Base-by-base conservation (phyloP, 768 basidiomycete species). In the Russula lepida region DNA sequence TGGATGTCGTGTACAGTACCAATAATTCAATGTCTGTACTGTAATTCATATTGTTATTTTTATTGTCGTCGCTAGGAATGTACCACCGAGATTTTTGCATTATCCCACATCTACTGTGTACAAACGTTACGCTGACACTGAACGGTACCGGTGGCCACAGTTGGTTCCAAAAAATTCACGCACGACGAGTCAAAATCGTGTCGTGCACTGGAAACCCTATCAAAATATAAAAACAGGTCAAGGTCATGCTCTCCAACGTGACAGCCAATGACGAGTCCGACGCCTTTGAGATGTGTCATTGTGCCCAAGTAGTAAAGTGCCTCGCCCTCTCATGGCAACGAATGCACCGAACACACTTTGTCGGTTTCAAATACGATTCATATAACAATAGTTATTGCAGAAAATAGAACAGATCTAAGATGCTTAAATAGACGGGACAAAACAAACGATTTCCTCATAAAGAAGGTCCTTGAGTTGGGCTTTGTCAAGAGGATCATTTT, bases 381-480 rank as follows among this genome's bases (percentile, higher is more conserved):
- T 58, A 58, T 58, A 58, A 51, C 33, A 53, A 48, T 57, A 56
- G 37, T 21, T 54, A 47, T 19, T 53, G 50, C 47, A 50, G 46
- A 59, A 51, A 64, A 47, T 56, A 54, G 57, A 55, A n/a, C 37
- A 61, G 32, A 59, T 47, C 49, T 13, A 32, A 58, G 25, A 15
- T 44, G 25, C 19, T 39, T 73, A 85, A 68, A 88, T 83, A 51
- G 81, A 76, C 13, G 88, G 84, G 59, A 77, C 74, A 70, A 94
- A 91, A 13, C 83, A 83, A 67, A 86, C 78, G 63, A 95, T 88
- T 75, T 95, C 92, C 52, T 89, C 85, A 69, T 85, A 94, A 28
- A 92, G 77, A 54, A 92, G 79, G 69, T 88, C 84, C 69, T 95
- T 95, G 51, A 95, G 75, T 67, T 92, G 85, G 50, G 84, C 83